A percentile compares a stretch with the other conserved stretches of the same genome.
Conservation (phyloP, 495 filamentous ascomycete genomes). For the Hypomontagnella monticulosa region DNA sequence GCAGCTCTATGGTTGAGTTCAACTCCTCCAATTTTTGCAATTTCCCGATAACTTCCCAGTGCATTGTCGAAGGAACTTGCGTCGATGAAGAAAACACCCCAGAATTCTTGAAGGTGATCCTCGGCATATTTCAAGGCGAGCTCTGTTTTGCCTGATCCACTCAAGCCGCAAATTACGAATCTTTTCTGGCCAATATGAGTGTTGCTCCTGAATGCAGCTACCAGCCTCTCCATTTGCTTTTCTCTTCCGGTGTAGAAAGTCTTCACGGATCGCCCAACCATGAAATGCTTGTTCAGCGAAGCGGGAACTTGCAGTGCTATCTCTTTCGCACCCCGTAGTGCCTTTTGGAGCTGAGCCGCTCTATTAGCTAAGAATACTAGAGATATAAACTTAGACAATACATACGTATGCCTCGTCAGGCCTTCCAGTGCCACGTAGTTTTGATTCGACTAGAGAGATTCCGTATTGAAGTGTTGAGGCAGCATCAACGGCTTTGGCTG, state of each 20-base stretch:
- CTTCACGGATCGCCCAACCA: neutral
- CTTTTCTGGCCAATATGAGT: conserved; percentile 1
- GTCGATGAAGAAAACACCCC: conserved; percentile 23
- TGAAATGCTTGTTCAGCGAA: conserved; percentile 10
- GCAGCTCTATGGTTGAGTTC: conserved; percentile 41
- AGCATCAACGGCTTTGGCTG: neutral
- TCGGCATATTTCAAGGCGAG: conserved; percentile 50
- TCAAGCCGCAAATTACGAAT: conserved; percentile 50
- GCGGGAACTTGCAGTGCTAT: neutral
- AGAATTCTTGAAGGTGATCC: conserved; percentile 42
- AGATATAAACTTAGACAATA: neutral
- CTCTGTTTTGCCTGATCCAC: conserved; percentile 54
- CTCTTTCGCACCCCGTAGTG: neutral
- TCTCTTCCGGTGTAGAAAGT: conserved; percentile 9
- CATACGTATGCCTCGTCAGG: conserved; percentile 1
- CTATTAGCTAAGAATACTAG: neutral
- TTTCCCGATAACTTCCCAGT: conserved; percentile 1
- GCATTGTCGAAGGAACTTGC: conserved; percentile 12
- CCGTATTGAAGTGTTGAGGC: conserved; percentile 4
- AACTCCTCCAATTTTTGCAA: conserved; percentile 9
- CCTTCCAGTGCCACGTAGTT: neutral
- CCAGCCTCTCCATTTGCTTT: conserved; percentile 7
- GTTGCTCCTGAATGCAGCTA: neutral
- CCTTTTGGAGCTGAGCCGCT: neutral
- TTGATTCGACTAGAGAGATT: neutral